Conservation (phyloP, 177 flowering plant genomes). For the Vitis hybrid region DNA sequence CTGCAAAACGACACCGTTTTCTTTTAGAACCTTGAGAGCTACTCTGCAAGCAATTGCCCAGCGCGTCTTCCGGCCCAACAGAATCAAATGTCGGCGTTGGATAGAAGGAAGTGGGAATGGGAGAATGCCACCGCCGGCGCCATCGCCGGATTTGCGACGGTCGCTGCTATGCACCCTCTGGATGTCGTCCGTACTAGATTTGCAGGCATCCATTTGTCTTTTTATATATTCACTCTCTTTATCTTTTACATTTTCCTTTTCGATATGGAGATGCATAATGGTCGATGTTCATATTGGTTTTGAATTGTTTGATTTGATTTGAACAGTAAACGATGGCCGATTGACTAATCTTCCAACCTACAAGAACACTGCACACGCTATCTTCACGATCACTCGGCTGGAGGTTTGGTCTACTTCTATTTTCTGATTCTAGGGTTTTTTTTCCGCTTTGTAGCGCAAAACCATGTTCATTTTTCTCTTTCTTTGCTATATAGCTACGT, state of each 20-base stretch:
- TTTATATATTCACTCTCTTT: not conserved
- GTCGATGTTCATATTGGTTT: not conserved
- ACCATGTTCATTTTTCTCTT: not conserved
- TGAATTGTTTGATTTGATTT: not conserved
- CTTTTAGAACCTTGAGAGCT: too few relatives aligned
- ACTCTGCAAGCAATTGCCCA: too few relatives aligned
- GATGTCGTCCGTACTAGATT: conserved; percentile 96
- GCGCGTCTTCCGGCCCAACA: too few relatives aligned
- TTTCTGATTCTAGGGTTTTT: not conserved
- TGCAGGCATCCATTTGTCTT: conserved; percentile 45
- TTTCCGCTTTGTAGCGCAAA: too few relatives aligned
- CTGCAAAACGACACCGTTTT: too few relatives aligned
- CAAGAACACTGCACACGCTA: conserved; percentile 81
- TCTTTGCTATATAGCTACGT: not conserved
- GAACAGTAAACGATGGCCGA: conserved; percentile 76
- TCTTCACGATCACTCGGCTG: conserved; percentile 72
- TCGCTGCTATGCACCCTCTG: conserved; percentile 82
- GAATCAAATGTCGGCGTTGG: not conserved
- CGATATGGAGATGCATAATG: not conserved
- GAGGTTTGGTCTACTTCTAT: conserved; percentile 55
- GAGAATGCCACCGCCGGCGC: conserved; percentile 91
- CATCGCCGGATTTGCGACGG: conserved; percentile 86
- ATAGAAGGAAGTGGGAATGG: conserved; percentile 62
- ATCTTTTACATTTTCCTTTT: not conserved
- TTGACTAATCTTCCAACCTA: conserved; percentile 56